Evolutionary conservation across 768 basidiomycete species (phyloP), one percentile per base, ranked within the genome.

Genomic region (Daedaleopsis nitida): DNA sequence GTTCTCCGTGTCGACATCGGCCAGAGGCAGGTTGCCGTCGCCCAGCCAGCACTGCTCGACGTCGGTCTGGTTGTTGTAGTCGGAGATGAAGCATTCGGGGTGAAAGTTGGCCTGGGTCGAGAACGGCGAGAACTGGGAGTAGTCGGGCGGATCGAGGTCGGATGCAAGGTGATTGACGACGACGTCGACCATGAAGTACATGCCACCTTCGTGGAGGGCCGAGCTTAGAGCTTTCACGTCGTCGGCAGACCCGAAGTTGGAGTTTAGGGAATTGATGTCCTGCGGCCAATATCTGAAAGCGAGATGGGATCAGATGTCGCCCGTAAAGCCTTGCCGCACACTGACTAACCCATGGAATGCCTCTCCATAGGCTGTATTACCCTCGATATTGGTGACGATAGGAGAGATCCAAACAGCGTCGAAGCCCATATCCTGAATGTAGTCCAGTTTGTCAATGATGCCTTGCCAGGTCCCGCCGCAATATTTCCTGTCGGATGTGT

Each of bases 11-110:
- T 87, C 75, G 57, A 87, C 69, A 62, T 87, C 86, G 4, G 80
- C 78, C 44, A 85, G 76, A n/a, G 86, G 81, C 64, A 86, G 74
- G 32, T 66, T 72, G 35, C 70, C 67, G 64, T 85, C 83, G 16
- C 86, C 86, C 5, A 87, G 76, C 84, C 85, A 87, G 73, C 86
- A 85, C 55, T 81, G 75, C 69, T 87, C 80, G 38, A 81, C 78
- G 42, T 77, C 73, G 1, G 77, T 82, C 72, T 81, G 78, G 62
- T 81, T 80, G 57, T 62, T 69, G 53, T 79, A 79, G 66, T 81
- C 75, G 1, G 68, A 71, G 57, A 81, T 73, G 65, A 76, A 79
- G 64, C 78, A 80, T 42, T 73, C 67, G 11, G 69, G 34, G 62
- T 82, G 81, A 64, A 80, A 78, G 55, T 74, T 68, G 10, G 75